Evolutionary conservation across 2,329 filamentous ascomycete genomes (phyloP), one percentile per base, ranked within the genome.

Genomic region (Paecilomyces dactylethromorphus): DNA sequence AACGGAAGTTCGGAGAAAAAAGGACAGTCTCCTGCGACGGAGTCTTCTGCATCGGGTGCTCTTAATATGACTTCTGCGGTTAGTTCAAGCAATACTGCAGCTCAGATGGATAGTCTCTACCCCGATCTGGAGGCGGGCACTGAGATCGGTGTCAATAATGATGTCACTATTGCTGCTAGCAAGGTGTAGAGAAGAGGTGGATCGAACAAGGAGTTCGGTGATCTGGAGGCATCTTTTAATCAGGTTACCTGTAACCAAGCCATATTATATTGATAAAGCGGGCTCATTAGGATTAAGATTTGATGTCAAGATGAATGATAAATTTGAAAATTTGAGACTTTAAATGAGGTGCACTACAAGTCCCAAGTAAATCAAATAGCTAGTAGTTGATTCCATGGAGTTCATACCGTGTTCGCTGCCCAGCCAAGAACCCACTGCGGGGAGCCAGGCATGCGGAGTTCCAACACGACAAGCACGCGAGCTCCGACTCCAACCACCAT

Each of bases 341-440:
- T 5, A 29, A 29, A 29, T 29, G 26, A 29, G 26, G 26, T 29
- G 26, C 26, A 26, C 24, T 3, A 5, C 5, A 26, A 26, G 5
- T 39, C 35, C 35, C n/a, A 39, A 39, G 35, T 18, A 39, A n/a
- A n/a, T 52, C 11, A 11, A 26, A 4, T 24, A 26, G 49, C 13
- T 15, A 4, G 35, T 45, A 45, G 35, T 45, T 18, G 35, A 15
- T 45, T 45, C 13, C 5, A 45, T 18, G 26, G 7, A 29, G 35
- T 45, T 10, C 35, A 11, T 18, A 18, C 13, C 13, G n/a, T 13
- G 35, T 13, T 45, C 12, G 35, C 10, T 45, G 35, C 24, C 29
- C 56, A n/a, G 59, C 62, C 63, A 61, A 60, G 59, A 55, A 55
- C 21, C 32, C 56, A 51, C 50, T 65, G 63, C 63, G 63, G 64